Evolutionary conservation across 805 yeast species (phyloP).

Genomic region (Torulaspora delbrueckii): DNA sequence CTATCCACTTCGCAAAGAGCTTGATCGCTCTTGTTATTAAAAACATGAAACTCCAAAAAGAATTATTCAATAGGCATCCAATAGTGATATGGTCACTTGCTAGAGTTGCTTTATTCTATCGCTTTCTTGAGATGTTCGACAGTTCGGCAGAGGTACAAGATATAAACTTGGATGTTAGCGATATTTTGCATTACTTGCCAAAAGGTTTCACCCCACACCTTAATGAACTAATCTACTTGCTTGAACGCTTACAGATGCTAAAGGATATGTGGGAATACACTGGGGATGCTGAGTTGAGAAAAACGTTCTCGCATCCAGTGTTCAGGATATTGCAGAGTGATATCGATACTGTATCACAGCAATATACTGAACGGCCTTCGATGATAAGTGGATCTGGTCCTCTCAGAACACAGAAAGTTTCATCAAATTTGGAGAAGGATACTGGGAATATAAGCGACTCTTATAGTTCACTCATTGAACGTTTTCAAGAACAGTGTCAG

Average conservation of each 20-base stretch:
- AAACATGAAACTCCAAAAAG: slow-evolving; percentile 14
- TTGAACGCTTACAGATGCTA: slow-evolving; percentile 21
- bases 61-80: slow-evolving; percentile 25
- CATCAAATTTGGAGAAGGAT: slow-evolving; percentile 1
- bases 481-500: slow-evolving; percentile 12
- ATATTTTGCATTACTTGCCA: slow-evolving; percentile 19
- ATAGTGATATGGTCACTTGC: slow-evolving; percentile 20
- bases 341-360: slow-evolving; percentile 11
- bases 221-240: slow-evolving; percentile 10
- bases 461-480: slow-evolving; percentile 16
- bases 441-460: slow-evolving; percentile 12
- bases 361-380: slow-evolving; percentile 7
- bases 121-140: slow-evolving; percentile 24
- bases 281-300: slow-evolving; percentile 18
- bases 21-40: slow-evolving; percentile 21
- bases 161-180: slow-evolving; percentile 21
- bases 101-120: slow-evolving; percentile 24
- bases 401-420: neutral
- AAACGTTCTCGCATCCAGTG: slow-evolving; percentile 26
- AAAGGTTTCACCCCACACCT: slow-evolving; percentile 14
- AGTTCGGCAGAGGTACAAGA: slow-evolving; percentile 17
- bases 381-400: slow-evolving; percentile 10
- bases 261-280: slow-evolving; percentile 24
- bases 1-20: slow-evolving; percentile 18
- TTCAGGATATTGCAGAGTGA: slow-evolving; percentile 27